Conservation (phyloP, 805 yeast species). For the Starmerella bacillaris region DNA sequence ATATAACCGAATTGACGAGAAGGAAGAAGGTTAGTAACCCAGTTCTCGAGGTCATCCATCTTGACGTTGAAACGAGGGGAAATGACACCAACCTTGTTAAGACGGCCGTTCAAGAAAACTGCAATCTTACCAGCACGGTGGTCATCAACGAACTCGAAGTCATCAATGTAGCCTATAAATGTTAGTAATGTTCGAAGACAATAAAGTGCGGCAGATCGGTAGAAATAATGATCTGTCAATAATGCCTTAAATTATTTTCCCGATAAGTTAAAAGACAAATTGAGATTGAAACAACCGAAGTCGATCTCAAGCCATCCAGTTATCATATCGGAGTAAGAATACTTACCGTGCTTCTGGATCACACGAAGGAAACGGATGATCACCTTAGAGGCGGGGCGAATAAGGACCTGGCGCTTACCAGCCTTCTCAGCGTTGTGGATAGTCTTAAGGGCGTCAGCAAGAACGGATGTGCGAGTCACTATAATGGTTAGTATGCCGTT, state of each 20-base stretch:
- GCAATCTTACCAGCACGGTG: conserved; percentile 98
- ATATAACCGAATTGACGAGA: conserved; percentile 98
- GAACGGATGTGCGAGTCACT: conserved; percentile 96
- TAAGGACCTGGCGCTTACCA: conserved; percentile 96
- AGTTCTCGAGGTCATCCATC: conserved; percentile 87
- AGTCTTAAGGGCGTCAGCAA: conserved; percentile 95
- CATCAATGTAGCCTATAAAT: conserved; percentile 69
- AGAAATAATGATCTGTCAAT: conserved; percentile 2
- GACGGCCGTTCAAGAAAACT: conserved; percentile 91
- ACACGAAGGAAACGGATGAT: conserved; percentile 91
- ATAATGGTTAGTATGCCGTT: conserved; percentile 17
- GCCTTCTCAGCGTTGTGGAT: conserved; percentile 98
- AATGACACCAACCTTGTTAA: conserved; percentile 97
- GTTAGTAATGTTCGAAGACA: conserved; percentile 10
- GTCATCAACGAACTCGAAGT: conserved; percentile 95
- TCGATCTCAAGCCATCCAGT: conserved; percentile 89
- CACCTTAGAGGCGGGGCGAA: conserved; percentile 97
- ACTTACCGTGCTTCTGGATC: conserved; percentile 90
- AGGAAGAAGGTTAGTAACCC: conserved; percentile 97
- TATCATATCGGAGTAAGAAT: conserved; percentile 60
- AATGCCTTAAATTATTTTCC: conserved; percentile 34
- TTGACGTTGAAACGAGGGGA: conserved; percentile 97
- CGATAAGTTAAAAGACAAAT: conserved; percentile 97
- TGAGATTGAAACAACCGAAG: conserved; percentile 42
- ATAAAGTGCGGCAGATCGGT: conserved; percentile 5